phyloP scores from a whole-genome alignment of 495 filamentous ascomycete genomes.

The Neurospora sublineolata region DNA sequence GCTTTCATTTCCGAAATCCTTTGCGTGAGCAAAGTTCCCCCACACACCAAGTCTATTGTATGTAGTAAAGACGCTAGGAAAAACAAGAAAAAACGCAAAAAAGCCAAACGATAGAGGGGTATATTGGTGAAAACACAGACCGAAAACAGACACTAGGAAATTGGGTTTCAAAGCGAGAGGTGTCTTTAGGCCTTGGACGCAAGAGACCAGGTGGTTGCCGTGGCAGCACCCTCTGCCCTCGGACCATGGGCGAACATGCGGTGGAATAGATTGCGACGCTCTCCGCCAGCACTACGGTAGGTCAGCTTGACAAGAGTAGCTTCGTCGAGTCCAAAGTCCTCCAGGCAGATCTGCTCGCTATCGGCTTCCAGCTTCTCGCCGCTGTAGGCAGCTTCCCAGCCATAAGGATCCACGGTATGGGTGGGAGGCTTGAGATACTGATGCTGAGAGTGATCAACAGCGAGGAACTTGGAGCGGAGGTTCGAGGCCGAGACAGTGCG shows the following conservation, averaged over 20 bases:
- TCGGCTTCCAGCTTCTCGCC: slow-evolving; percentile 21
- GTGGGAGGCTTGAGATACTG: slow-evolving; percentile 14
- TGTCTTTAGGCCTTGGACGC: not conserved
- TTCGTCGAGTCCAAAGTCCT: slow-evolving; percentile 1
- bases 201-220: not conserved
- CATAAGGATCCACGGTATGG: slow-evolving; percentile 34
- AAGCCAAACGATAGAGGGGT: not conserved
- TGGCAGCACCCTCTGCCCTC: not conserved
- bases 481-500: slow-evolving; percentile 32
- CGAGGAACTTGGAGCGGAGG: slow-evolving; percentile 25
- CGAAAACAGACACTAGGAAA: not conserved
- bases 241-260: slow-evolving; percentile 28
- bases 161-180: not conserved
- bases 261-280: slow-evolving; percentile 30
- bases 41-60: not conserved
- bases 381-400: slow-evolving; percentile 31
- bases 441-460: not conserved
- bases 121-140: not conserved
- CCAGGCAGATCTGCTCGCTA: slow-evolving; percentile 7
- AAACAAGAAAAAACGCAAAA: not conserved
- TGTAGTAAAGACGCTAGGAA: not conserved
- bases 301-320: not conserved
- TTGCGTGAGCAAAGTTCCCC: not conserved
- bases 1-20: not conserved
- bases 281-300: slow-evolving; percentile 20